Evolutionary conservation across 2,329 filamentous ascomycete species (phyloP).

Genomic region (Xylariaceae sp.): DNA sequence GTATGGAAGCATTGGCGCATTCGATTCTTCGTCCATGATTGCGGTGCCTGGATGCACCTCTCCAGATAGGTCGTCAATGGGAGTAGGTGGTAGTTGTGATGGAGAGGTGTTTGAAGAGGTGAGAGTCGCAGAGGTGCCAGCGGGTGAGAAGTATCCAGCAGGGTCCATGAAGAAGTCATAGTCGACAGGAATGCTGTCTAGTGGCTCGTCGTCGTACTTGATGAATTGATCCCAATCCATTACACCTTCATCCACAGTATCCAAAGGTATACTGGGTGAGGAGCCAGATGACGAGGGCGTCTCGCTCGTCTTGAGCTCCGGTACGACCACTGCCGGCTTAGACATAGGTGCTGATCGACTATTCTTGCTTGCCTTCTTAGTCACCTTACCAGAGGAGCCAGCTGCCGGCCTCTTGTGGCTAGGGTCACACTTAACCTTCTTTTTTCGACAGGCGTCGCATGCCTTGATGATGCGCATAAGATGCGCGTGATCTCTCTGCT

Average conservation of each 20-base stretch:
- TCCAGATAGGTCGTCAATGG: conserved; percentile 15
- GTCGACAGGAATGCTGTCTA: conserved; percentile 34
- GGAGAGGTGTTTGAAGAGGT: conserved; percentile 33
- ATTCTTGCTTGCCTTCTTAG: conserved; percentile 37
- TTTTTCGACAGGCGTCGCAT: conserved; percentile 60
- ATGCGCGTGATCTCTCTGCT: conserved; percentile 65
- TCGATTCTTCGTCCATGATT: conserved; percentile 9
- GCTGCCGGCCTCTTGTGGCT: conserved; percentile 51
- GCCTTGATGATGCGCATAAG: conserved; percentile 67
- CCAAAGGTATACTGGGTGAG: conserved; percentile 16
- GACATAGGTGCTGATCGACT: conserved; percentile 21
- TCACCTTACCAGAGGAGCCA: conserved; percentile 35
- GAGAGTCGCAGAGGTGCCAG: conserved; percentile 17
- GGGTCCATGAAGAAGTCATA: conserved; percentile 48
- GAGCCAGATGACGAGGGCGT: conserved; percentile 21
- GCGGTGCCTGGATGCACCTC: conserved; percentile 12
- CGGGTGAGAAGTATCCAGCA: conserved; percentile 41
- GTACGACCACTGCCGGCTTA: conserved; percentile 9
- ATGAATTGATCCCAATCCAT: conserved; percentile 48
- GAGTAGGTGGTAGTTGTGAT: conserved; percentile 31
- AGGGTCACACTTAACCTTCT: conserved; percentile 63
- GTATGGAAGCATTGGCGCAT: conserved; percentile 39
- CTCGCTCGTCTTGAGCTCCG: conserved; percentile 17
- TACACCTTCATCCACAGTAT: conserved; percentile 13
- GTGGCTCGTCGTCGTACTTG: conserved; percentile 40